Percentiles rank a stretch among this genome's conserved stretches.
Conservation (phyloP, 768 basidiomycete genomes). For the Rhizopogon roseolus region DNA sequence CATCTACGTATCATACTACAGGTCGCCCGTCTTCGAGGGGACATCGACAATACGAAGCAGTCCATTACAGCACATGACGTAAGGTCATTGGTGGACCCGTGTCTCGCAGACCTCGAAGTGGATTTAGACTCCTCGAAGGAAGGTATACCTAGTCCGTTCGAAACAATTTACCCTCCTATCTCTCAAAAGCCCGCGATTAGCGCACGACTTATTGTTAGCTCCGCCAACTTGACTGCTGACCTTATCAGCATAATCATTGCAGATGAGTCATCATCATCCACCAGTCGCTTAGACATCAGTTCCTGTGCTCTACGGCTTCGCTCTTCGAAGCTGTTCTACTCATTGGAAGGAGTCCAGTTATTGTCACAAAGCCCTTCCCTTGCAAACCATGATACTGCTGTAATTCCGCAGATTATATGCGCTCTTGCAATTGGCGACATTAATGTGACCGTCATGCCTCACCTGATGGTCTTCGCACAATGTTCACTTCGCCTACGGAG, state of each 20-base stretch:
- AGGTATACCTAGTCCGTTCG: conserved; percentile 12
- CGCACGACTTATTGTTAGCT: conserved; percentile 9
- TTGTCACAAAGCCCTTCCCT: conserved; percentile 10
- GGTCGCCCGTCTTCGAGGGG: conserved; percentile 10
- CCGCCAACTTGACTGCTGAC: conserved; percentile 13
- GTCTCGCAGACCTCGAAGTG: conserved; percentile 30
- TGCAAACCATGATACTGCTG: conserved; percentile 2
- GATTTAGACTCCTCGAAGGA: conserved; percentile 40
- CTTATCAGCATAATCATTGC: background rate
- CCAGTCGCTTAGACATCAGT: conserved; percentile 10
- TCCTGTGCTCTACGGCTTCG: conserved; percentile 18
- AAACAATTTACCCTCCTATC: conserved; percentile 15
- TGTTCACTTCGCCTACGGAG: conserved; percentile 47
- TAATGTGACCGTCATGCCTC: conserved; percentile 45
- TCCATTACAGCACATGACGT: conserved; percentile 23
- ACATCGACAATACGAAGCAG: conserved; percentile 8
- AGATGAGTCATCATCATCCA: conserved; percentile 10
- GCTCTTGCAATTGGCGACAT: conserved; percentile 37
- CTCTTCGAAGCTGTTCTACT: conserved; percentile 5
- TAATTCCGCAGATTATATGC: conserved; percentile 19
- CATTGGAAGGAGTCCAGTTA: conserved; percentile 4
- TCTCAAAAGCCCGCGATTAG: conserved; percentile 2
- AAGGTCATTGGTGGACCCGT: conserved; percentile 32
- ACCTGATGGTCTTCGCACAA: conserved; percentile 56
- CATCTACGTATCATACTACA: conserved; percentile 69